phyloP scores from a whole-genome alignment of 176 grass and related monocot species.

The Alopecurus myosuroides region DNA sequence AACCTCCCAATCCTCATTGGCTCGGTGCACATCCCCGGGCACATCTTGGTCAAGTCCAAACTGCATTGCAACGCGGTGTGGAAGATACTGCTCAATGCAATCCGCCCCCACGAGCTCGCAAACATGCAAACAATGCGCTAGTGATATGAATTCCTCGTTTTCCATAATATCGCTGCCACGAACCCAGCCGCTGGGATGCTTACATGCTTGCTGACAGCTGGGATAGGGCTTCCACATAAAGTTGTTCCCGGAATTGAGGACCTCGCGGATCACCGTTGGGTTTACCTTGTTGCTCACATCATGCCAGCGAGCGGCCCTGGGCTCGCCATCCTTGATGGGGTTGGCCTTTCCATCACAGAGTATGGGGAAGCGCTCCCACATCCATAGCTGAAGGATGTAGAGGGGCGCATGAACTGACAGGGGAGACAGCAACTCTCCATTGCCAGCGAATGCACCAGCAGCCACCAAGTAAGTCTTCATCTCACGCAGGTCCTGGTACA shows the following conservation, averaged over 20 bases:
- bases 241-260: conserved; percentile 22
- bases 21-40: conserved; percentile 46
- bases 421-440: conserved; percentile 32
- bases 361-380: conserved; percentile 76
- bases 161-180: conserved; percentile 31
- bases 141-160: conserved; percentile 45
- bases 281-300: conserved; percentile 61
- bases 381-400: conserved; percentile 71
- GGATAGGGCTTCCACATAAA: conserved; percentile 64
- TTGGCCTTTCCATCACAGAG: conserved; percentile 50
- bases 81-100: conserved; percentile 85
- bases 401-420: conserved; percentile 64
- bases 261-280: conserved; percentile 27
- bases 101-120: conserved; percentile 77
- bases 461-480: conserved; percentile 55
- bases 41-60: conserved; percentile 95
- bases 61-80: conserved; percentile 86
- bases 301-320: conserved; percentile 67
- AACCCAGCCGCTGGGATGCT: conserved; percentile 39
- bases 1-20: conserved; percentile 48
- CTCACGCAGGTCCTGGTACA: conserved; percentile 76
- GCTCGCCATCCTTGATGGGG: conserved; percentile 28
- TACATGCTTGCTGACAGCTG: conserved; percentile 28
- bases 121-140: conserved; percentile 58
- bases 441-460: background rate